Conservation (phyloP, 768 basidiomycete genomes). For the Rhizopogon salebrosus region DNA sequence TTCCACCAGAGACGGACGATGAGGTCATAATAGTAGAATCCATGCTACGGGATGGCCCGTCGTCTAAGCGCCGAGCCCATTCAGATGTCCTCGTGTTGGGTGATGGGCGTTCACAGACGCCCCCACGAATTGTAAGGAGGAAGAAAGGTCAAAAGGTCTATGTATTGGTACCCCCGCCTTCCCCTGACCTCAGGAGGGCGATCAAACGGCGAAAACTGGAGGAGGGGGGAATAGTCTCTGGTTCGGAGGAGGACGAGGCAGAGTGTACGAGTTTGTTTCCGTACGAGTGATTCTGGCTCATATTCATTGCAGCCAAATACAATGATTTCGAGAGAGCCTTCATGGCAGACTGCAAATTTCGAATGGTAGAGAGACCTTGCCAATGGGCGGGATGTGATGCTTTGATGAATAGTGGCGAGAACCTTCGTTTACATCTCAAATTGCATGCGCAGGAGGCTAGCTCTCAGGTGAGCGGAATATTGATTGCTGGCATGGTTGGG, state of each 20-base stretch:
- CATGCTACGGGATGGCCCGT: neutral
- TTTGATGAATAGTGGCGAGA: conserved; percentile 48
- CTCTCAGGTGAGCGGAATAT: conserved; percentile 22
- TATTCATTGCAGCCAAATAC: conserved; percentile 33
- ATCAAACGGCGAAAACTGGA: conserved; percentile 14
- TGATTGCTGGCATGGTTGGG: conserved; percentile 1
- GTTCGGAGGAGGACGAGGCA: conserved; percentile 16
- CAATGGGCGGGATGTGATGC: conserved; percentile 56
- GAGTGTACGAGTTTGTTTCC: conserved; percentile 26
- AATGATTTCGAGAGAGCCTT: conserved; percentile 35
- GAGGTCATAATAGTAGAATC: conserved; percentile 10
- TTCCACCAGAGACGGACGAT: conserved; percentile 18
- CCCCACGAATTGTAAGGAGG: conserved; percentile 17
- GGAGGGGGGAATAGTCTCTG: conserved; percentile 7
- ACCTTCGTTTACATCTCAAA: conserved; percentile 45
- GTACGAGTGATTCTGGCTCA: conserved; percentile 21
- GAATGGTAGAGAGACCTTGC: conserved; percentile 45
- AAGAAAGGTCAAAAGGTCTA: conserved; percentile 17
- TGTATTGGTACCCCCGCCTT: conserved; percentile 24
- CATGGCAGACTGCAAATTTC: conserved; percentile 42
- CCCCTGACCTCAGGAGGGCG: conserved; percentile 16
- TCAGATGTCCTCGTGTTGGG: conserved; percentile 11
- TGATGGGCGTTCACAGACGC: neutral
- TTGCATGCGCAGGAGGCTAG: conserved; percentile 29
- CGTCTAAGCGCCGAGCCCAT: conserved; percentile 17